phyloP scores from a whole-genome alignment of 129 eudicot species.

The Flaveria trinervia region DNA sequence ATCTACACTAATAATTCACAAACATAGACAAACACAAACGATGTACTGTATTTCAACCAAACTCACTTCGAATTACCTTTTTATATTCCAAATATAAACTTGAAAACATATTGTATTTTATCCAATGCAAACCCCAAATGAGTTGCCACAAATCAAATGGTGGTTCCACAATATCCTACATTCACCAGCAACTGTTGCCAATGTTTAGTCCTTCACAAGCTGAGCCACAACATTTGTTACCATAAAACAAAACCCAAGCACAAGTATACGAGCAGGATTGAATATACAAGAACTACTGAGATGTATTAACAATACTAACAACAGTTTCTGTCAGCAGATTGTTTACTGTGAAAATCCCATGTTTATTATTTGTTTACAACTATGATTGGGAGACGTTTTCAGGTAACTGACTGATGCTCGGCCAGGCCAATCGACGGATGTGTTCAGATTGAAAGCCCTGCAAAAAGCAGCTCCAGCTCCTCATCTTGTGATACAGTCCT shows the following conservation, averaged over 20 bases:
- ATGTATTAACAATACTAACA: neutral
- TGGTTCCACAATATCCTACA: conserved; percentile 5
- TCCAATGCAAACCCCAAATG: too few species aligned
- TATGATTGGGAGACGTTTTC: neutral
- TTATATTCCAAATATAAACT: too few species aligned
- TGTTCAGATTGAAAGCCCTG: conserved; percentile 70
- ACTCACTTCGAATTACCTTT: too few species aligned
- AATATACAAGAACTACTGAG: neutral
- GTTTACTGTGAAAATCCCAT: neutral
- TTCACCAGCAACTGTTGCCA: conserved; percentile 12
- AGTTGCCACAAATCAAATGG: too few species aligned
- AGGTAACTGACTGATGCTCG: conserved; percentile 20
- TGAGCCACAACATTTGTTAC: conserved; percentile 8
- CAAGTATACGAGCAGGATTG: conserved; percentile 9
- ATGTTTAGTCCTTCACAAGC: neutral
- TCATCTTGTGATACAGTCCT: conserved; percentile 75
- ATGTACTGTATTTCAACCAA: too few species aligned
- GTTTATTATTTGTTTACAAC: neutral
- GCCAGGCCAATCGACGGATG: conserved; percentile 1
- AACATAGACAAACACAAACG: too few species aligned
- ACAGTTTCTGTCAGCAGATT: neutral
- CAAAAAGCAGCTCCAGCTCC: conserved; percentile 82
- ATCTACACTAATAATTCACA: too few species aligned
- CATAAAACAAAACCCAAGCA: neutral
- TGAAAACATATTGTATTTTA: too few species aligned